phyloP scores from a whole-genome alignment of 179 eudicot genomes.

The Heliamphora pulchella region DNA sequence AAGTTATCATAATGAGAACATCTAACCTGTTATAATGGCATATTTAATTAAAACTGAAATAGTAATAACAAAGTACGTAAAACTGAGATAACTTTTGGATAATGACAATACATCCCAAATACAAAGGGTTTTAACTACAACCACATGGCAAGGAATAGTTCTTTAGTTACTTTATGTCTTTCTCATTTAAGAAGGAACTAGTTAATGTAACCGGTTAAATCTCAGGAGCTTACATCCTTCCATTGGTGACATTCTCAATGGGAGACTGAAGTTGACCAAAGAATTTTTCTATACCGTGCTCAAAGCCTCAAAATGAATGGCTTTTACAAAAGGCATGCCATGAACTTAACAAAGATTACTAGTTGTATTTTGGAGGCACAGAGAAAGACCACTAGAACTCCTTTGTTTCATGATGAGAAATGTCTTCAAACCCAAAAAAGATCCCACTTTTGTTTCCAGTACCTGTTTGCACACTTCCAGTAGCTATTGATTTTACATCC shows the following conservation, averaged over 20 bases:
- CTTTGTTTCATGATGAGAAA: background rate
- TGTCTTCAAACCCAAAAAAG: too few species aligned
- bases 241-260: background rate
- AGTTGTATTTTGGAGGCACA: background rate
- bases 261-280: background rate
- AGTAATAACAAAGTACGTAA: background rate
- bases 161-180: background rate
- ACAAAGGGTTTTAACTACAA: background rate
- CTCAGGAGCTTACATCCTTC: too few species aligned
- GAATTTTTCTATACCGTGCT: background rate
- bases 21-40: constrained; percentile 23
- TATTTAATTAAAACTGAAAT: background rate
- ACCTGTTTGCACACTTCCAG: background rate
- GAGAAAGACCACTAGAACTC: background rate
- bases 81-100: background rate
- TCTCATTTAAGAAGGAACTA: background rate
- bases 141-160: background rate
- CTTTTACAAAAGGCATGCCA: background rate
- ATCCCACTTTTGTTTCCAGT: background rate
- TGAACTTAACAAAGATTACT: background rate
- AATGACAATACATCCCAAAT: background rate
- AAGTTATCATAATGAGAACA: background rate
- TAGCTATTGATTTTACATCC: too few species aligned
- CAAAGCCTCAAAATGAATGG: background rate
- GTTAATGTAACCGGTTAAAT: too few species aligned